Evolutionary conservation across 2,329 filamentous ascomycete genomes (phyloP).

Genomic region (Aspergillus unguis): DNA sequence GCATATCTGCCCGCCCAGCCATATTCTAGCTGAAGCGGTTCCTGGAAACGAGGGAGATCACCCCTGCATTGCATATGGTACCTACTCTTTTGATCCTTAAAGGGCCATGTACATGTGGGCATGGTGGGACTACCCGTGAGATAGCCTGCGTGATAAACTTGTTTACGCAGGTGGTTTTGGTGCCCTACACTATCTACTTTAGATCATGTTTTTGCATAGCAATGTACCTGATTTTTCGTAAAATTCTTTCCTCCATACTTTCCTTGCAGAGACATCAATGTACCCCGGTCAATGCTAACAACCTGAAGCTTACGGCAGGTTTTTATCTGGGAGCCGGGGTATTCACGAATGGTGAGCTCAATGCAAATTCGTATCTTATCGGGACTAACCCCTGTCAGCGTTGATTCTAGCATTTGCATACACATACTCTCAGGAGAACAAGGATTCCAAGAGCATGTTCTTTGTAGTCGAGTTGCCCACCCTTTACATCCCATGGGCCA

Average conservation of each 20-base stretch:
- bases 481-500: constrained; percentile 74
- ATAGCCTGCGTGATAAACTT: constrained; percentile 55
- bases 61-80: constrained; percentile 61
- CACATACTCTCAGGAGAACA: constrained; percentile 81
- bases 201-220: constrained; percentile 4
- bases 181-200: constrained; percentile 57
- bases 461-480: constrained; percentile 81
- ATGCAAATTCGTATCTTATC: constrained; percentile 1
- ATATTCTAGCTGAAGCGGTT: constrained; percentile 70
- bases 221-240: constrained; percentile 21
- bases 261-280: constrained; percentile 11
- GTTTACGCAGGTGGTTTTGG: constrained; percentile 61
- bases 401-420: constrained; percentile 79
- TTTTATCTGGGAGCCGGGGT: constrained; percentile 30
- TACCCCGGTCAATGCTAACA: constrained; percentile 29
- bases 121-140: constrained; percentile 74
- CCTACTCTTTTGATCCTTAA: constrained; percentile 60
- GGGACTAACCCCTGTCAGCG: constrained; percentile 53
- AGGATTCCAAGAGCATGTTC: constrained; percentile 70
- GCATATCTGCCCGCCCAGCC: constrained; percentile 76
- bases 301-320: constrained; percentile 43
- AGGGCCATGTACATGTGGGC: constrained; percentile 64
- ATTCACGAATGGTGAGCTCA: constrained; percentile 39
- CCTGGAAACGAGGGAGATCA: constrained; percentile 80
- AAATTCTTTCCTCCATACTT: constrained; percentile 10